Conservation (phyloP, 2,329 filamentous ascomycete genomes). For the Zalaria obscura region DNA sequence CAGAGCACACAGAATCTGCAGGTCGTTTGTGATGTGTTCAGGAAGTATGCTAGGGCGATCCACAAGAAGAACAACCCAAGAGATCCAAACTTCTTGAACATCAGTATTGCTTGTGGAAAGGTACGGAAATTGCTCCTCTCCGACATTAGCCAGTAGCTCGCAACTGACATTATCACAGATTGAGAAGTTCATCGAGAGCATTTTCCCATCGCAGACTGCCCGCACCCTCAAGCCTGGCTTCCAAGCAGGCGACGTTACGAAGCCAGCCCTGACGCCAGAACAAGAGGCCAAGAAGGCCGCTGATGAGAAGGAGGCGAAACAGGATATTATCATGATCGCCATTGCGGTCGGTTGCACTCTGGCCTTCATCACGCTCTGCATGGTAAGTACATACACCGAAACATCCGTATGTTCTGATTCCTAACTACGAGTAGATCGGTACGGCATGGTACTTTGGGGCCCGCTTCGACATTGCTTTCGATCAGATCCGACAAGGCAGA, state of each 20-base stretch:
- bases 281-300: conserved; percentile 43
- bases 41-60: conserved; percentile 63
- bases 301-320: conserved; percentile 35
- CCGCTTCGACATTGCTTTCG: conserved; percentile 58
- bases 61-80: conserved; percentile 86
- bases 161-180: conserved; percentile 4
- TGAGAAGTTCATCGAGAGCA: conserved; percentile 9
- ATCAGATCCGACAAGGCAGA: conserved; percentile 38
- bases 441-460: conserved; percentile 70
- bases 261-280: conserved; percentile 28
- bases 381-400: conserved; percentile 47
- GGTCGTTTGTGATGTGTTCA: conserved; percentile 70
- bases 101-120: conserved; percentile 80
- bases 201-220: conserved; percentile 62
- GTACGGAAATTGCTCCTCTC: conserved; percentile 27
- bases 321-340: conserved; percentile 49
- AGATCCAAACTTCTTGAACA: conserved; percentile 84
- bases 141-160: too few relatives aligned
- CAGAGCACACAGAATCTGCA: conserved; percentile 84
- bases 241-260: conserved; percentile 12
- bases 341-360: conserved; percentile 54
- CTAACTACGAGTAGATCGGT: conserved; percentile 43
- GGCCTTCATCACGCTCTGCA: conserved; percentile 53
- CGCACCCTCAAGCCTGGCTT: conserved; percentile 27
- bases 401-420: too few relatives aligned